These are phyloP conservation scores for Aspergillus cavernicola DNA, from an alignment of 495 filamentous ascomycete species.

Conservation along the genomic window DNA sequence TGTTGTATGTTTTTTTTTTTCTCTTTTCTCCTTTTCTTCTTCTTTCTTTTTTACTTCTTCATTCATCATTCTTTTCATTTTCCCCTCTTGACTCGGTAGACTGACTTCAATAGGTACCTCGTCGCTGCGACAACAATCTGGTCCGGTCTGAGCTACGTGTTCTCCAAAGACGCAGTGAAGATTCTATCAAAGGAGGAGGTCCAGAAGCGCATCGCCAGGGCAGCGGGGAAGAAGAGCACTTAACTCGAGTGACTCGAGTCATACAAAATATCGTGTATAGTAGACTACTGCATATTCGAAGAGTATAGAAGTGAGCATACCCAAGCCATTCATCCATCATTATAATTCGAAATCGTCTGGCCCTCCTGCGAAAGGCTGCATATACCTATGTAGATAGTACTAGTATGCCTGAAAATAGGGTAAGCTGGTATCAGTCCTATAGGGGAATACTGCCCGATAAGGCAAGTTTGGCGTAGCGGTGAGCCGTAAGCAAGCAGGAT, in stretches of 20 bases:
- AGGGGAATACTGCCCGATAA: too few species aligned
- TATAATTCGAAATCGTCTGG: too few species aligned
- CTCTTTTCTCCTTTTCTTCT: conserved; percentile 6
- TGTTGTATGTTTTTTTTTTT: conserved; percentile 35
- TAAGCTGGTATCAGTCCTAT: too few species aligned
- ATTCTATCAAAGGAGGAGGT: conserved; percentile 58
- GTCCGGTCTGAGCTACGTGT: conserved; percentile 81
- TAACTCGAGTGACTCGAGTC: not conserved
- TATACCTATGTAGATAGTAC: too few species aligned
- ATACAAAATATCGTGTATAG: not conserved
- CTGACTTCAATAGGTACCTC: conserved; percentile 45
- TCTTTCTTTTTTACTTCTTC: not conserved
- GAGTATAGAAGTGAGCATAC: not conserved
- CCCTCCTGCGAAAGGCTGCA: too few species aligned
- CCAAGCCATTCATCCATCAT: too few species aligned
- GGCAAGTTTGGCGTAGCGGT: too few species aligned
- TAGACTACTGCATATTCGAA: not conserved
- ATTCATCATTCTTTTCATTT: not conserved
- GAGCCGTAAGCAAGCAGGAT: too few species aligned
- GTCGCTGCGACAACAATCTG: conserved; percentile 79
- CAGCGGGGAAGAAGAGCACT: conserved; percentile 27
- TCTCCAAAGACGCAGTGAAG: conserved; percentile 75
- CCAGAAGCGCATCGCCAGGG: conserved; percentile 37
- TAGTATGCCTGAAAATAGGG: too few species aligned
- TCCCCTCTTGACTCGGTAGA: not conserved